Evolutionary conservation across 306 rosid species (phyloP), one percentile per base, ranked within the genome.

Genomic region (Vicia villosa): DNA sequence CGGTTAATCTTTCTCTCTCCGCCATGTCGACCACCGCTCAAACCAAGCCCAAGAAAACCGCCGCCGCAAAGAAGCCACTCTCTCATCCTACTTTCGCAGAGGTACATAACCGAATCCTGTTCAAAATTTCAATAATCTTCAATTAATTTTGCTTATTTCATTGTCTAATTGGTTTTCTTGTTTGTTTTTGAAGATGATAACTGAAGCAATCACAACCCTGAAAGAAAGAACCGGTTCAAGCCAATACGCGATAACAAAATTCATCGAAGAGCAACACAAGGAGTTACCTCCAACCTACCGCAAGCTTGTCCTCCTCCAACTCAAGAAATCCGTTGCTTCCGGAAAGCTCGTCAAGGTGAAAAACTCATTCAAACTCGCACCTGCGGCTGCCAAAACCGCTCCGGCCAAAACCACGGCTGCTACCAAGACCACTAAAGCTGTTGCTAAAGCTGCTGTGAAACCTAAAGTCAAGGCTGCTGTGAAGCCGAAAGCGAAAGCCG

Each of bases 191-290:
- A 13, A 95, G 99, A 95, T 95, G 99, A 81, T 91, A 41, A 70
- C 70, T n/a, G 96, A 89, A 2, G 99, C 99, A 6, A 89, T 95
- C 21, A 70, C 68, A 20, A 42, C 79, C 22, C 56, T 95, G 42
- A 91, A 95, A 20, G 99, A 95, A 82, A 87, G 89, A 62, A 87
- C 86, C 0, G 99, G 99, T 51, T 95, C 99, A 17, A 95, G 99
- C 69, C 99, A 91, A 81, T 79, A 87, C 12, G 99, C 99, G 52
- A 87, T 95, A 10, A 78, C 96, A 0, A 91, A 86, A 69, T 87
- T 84, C 68, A 81, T 86, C 10, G 99, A 91, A 42, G 91, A 81
- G 71, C 87, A 91, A 78, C 91, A 95, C 10, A 95, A 89, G 76
- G 75, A 82, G 0, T 74, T 95, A 4, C 92, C 96, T 0, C 40